Base-by-base conservation (phyloP, 2,329 filamentous ascomycete species). In the Corinectria fuckeliana region DNA sequence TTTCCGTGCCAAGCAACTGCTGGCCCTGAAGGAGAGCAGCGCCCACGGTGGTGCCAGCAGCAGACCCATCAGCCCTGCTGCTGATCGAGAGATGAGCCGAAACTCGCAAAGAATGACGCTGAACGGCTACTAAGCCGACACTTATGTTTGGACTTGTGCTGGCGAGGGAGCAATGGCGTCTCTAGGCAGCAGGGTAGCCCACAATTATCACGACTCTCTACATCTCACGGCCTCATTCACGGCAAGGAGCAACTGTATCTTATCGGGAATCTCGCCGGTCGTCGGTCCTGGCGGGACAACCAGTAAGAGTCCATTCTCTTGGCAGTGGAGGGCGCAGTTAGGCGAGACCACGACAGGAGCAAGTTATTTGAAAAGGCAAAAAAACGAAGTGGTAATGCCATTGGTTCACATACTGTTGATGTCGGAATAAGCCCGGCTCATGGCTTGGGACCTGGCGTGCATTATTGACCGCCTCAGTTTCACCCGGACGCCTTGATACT, bases 1-100 rank as follows among this genome's bases (percentile, higher is more conserved):
- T 60, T 99, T 99, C 93, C 93, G 95, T 80, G 93, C 95, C 73
- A 99, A 99, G 89, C 95, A 99, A 81, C 85, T 99, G 73, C 83
- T 99, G 75, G 95, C 95, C 58, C 86, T 99, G 77, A 99, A 98
- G 88, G 95, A 99, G 85, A 97, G 91, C 85, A 96, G 92, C 75
- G 92, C 92, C 69, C 91, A 92, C 67, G 91, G 89, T 67, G 82
- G 88, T 70, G 87, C 89, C 67, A 95, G 92, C 82, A 76, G 76
- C 72, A 87, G 94, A 77, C 95, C 95, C 74, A 99, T 99, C 83
- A 96, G 92, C 77, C 95, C 95, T 61, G 86, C 93, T 62, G 94
- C 95, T 57, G 95, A 99, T 69, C 89, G 95, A 68, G 95, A 99
- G 81, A 82, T 99, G 73, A 98, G 94, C 90, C 89, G 94, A 78